Evolutionary conservation across 345 rosid genomes (phyloP).

Genomic region (Iberis pinnata): DNA sequence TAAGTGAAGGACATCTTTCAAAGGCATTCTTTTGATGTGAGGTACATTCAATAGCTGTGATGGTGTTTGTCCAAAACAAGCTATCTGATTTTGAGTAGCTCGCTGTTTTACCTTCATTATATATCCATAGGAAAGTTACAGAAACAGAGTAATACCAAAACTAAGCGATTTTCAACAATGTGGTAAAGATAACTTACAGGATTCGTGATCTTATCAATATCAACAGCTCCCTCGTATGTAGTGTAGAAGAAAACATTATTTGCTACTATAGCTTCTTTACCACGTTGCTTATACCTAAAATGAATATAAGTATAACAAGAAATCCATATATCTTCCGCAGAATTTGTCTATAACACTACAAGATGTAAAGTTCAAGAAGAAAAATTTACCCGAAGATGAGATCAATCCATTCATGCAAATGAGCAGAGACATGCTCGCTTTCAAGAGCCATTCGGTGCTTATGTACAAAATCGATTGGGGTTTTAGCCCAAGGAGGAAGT

Average conservation of each 20-base stretch:
- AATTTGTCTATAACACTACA: not conserved
- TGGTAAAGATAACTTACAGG: slow-evolving; percentile 48
- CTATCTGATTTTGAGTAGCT: slow-evolving; percentile 72
- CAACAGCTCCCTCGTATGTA: slow-evolving; percentile 81
- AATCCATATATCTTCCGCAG: not conserved
- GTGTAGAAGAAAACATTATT: slow-evolving; percentile 90
- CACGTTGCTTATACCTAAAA: slow-evolving; percentile 84
- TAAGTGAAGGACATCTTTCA: slow-evolving; percentile 68
- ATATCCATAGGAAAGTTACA: slow-evolving; percentile 12
- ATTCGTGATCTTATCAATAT: slow-evolving; percentile 75
- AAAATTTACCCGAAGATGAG: slow-evolving; percentile 83
- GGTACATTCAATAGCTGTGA: slow-evolving; percentile 79
- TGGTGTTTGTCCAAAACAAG: slow-evolving; percentile 92
- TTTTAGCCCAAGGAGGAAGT: slow-evolving; percentile 96
- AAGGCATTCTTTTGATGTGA: slow-evolving; percentile 67
- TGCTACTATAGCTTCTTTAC: slow-evolving; percentile 81
- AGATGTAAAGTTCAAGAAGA: slow-evolving; percentile 6
- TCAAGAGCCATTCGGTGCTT: slow-evolving; percentile 92
- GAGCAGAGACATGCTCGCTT: slow-evolving; percentile 88
- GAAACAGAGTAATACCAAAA: slow-evolving; percentile 11
- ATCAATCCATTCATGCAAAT: slow-evolving; percentile 98
- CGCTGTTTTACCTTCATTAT: slow-evolving; percentile 60
- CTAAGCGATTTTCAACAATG: slow-evolving; percentile 12
- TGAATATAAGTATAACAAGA: not conserved
- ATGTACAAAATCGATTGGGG: slow-evolving; percentile 75